phyloP scores from a whole-genome alignment of 192 early-diverging fungal species.

The Coemansia sp. region DNA sequence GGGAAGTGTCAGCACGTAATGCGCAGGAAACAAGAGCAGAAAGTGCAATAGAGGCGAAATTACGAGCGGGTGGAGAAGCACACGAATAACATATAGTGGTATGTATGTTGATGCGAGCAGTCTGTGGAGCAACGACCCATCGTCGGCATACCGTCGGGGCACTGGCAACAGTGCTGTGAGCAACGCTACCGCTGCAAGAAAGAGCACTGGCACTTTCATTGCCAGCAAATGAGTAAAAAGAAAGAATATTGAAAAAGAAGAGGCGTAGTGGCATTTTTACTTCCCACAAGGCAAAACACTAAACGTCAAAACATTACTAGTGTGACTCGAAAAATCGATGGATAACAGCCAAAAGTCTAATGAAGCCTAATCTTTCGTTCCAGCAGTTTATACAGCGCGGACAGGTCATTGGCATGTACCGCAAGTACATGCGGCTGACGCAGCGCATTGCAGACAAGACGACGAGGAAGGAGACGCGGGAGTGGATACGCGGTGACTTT shows the following conservation, averaged over 20 bases:
- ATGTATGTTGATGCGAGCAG: constrained; percentile 22
- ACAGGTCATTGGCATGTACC: constrained; percentile 45
- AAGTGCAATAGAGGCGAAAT: constrained; percentile 31
- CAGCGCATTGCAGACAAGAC: constrained; percentile 35
- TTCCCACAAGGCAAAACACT: constrained; percentile 3
- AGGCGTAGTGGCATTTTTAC: not conserved
- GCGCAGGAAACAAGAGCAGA: constrained; percentile 15
- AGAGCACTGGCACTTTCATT: constrained; percentile 38
- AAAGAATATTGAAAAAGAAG: not conserved
- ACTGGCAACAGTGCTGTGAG: constrained; percentile 41
- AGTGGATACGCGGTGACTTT: constrained; percentile 48
- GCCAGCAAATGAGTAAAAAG: not conserved
- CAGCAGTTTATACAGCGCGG: constrained; percentile 51
- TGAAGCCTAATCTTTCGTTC: constrained; percentile 22
- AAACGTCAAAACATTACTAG: too few species aligned
- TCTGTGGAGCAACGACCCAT: constrained; percentile 29
- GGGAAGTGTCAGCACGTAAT: constrained; percentile 32
- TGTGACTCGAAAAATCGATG: too few species aligned
- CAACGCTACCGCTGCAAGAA: constrained; percentile 19
- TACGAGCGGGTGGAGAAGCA: constrained; percentile 29
- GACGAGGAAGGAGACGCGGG: constrained; percentile 29
- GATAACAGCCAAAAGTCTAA: not conserved
- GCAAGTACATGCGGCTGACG: constrained; percentile 50
- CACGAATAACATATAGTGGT: constrained; percentile 5
- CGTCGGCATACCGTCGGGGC: constrained; percentile 16